These are phyloP conservation scores for Sporothrix phasma DNA, from an alignment of 2,329 filamentous ascomycete species.

Conservation along the genomic window DNA sequence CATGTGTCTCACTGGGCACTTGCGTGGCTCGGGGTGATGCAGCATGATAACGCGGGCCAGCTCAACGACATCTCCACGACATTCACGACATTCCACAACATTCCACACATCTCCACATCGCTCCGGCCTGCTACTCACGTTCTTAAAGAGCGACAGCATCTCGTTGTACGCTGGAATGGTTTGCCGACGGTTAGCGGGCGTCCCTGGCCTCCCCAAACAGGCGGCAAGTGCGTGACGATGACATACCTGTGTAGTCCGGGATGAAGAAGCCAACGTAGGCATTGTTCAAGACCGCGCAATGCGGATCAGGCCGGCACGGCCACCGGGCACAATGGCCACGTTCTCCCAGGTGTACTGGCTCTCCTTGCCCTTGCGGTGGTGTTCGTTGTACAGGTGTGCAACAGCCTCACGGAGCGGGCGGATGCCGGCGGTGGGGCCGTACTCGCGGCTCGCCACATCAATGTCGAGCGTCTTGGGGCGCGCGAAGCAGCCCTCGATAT, in stretches of 20 bases:
- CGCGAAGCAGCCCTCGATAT: constrained; percentile 80
- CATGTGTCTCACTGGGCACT: background rate
- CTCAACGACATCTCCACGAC: background rate
- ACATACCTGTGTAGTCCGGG: constrained; percentile 72
- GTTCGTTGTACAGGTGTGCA: constrained; percentile 83
- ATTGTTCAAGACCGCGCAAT: constrained; percentile 93
- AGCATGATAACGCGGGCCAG: background rate
- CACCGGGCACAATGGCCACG: constrained; percentile 90
- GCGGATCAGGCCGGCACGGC: constrained; percentile 82
- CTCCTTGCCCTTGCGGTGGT: constrained; percentile 77
- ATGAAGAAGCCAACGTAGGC: constrained; percentile 91
- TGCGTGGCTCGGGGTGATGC: background rate
- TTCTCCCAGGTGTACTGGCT: constrained; percentile 97
- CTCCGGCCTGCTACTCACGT: too few species aligned
- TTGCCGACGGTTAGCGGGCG: background rate
- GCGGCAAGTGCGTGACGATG: too few species aligned
- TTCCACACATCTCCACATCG: too few species aligned
- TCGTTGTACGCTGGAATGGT: constrained; percentile 79
- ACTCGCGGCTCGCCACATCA: constrained; percentile 70
- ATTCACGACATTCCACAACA: too few species aligned
- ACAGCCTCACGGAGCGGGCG: constrained; percentile 82
- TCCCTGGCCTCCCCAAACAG: background rate
- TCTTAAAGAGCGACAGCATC: constrained; percentile 92
- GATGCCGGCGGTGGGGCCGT: constrained; percentile 89
- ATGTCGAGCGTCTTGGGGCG: constrained; percentile 72